Evolutionary conservation across 108 stramenopile genomes (phyloP).

Genomic region (Cyclotella baltica): DNA sequence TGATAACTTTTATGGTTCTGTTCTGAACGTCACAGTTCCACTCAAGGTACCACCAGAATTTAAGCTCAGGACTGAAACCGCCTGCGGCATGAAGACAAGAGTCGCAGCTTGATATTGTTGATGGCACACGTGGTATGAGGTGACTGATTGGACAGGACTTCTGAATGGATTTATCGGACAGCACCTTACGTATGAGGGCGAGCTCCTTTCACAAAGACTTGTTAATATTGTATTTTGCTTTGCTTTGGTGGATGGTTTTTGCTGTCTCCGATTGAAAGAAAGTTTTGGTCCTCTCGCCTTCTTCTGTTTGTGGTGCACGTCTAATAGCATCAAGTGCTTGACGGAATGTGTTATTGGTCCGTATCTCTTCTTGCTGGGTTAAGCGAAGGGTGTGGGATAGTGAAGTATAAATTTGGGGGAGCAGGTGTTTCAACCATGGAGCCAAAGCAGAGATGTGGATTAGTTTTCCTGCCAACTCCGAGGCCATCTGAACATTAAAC

Average conservation of each 20-base stretch:
- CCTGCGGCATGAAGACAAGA: slow-evolving; percentile 12
- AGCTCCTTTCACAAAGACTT: background rate
- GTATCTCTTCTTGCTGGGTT: too few relatives aligned
- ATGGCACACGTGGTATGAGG: background rate
- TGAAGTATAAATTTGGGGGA: too few relatives aligned
- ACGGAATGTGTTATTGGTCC: too few relatives aligned
- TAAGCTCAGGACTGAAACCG: background rate
- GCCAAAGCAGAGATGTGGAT: background rate
- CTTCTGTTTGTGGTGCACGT: too few relatives aligned
- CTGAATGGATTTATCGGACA: background rate
- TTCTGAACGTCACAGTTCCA: background rate
- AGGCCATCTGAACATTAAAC: background rate
- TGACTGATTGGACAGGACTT: slow-evolving; percentile 9
- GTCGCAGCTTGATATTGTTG: background rate
- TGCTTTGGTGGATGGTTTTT: background rate
- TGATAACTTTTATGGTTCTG: background rate
- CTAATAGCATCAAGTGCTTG: too few relatives aligned
- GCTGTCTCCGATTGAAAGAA: too few relatives aligned
- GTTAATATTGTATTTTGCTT: slow-evolving; percentile 20
- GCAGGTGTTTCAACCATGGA: background rate
- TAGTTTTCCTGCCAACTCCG: background rate
- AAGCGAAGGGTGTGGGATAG: too few relatives aligned
- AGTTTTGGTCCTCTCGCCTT: too few relatives aligned
- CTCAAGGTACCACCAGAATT: slow-evolving; percentile 29
- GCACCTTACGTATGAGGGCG: background rate